phyloP scores from a whole-genome alignment of 169 alveolate genomes.

The Eimeria sp. region DNA sequence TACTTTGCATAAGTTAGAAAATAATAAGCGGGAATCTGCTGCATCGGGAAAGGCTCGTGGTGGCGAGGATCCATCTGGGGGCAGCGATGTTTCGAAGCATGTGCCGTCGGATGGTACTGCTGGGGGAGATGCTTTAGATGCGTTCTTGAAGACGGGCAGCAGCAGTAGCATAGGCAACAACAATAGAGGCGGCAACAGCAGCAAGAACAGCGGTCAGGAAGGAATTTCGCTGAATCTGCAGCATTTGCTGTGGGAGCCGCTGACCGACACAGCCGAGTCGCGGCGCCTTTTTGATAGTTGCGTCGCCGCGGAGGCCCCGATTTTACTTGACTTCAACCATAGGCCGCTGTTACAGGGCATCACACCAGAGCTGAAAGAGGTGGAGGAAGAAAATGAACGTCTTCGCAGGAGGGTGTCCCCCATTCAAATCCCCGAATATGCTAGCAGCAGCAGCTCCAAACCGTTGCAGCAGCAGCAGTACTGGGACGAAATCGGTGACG shows the following conservation, averaged over 20 bases:
- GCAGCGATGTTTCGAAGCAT: not conserved
- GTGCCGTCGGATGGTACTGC: not conserved
- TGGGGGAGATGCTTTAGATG: not conserved
- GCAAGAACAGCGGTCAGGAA: not conserved
- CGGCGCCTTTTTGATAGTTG: not conserved
- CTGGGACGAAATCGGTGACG: not conserved
- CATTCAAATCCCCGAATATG: conserved; percentile 12
- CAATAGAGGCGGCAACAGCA: not conserved
- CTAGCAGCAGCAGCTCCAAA: not conserved
- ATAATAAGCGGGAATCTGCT: not conserved
- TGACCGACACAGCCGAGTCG: not conserved
- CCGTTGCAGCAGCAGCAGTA: not conserved
- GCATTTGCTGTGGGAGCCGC: conserved; percentile 30
- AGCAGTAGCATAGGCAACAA: not conserved
- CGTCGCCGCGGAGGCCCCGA: conserved; percentile 24
- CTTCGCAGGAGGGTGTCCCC: not conserved
- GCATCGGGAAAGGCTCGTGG: too few relatives aligned
- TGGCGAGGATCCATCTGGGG: not conserved
- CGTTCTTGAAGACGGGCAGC: not conserved
- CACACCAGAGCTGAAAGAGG: not conserved
- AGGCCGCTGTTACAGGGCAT: conserved; percentile 18
- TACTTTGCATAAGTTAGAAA: not conserved
- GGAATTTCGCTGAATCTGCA: not conserved
- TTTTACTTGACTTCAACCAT: not conserved
- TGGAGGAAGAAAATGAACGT: not conserved